Evolutionary conservation across 1,284 basidiomycete species (phyloP).

Genomic region (Agroathelia rolfsii): DNA sequence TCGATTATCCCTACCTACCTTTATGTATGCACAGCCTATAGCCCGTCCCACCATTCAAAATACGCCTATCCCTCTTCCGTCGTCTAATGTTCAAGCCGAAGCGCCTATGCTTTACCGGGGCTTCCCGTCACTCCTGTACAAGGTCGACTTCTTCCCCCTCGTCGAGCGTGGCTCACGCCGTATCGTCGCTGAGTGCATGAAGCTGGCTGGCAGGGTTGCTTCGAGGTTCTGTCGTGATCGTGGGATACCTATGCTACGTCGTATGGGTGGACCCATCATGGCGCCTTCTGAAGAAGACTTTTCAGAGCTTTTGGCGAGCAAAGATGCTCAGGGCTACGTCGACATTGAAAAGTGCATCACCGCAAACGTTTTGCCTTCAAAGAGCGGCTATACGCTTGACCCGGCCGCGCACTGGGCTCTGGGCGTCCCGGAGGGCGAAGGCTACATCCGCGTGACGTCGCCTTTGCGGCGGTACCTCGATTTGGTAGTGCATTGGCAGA

Average conservation of each 20-base stretch:
- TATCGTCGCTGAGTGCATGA: conserved; percentile 79
- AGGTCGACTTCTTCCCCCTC: conserved; percentile 20
- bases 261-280: conserved; percentile 34
- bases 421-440: conserved; percentile 60
- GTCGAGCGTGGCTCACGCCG: conserved; percentile 32
- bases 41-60: too few relatives aligned
- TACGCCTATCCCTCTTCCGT: too few relatives aligned
- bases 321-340: conserved; percentile 34
- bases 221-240: conserved; percentile 64
- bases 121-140: conserved; percentile 47
- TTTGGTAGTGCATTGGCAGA: conserved; percentile 87
- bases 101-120: conserved; percentile 45
- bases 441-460: conserved; percentile 80
- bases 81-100: too few relatives aligned
- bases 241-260: conserved; percentile 58
- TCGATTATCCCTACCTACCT: too few relatives aligned
- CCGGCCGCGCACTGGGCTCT: conserved; percentile 63
- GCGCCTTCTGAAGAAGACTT: conserved; percentile 23
- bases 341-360: conserved; percentile 23
- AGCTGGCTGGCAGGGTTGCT: conserved; percentile 69
- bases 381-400: conserved; percentile 36
- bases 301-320: conserved; percentile 28
- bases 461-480: conserved; percentile 85
- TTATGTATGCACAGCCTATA: too few relatives aligned
- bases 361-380: conserved; percentile 23